Evolutionary conservation across 2,329 filamentous ascomycete species (phyloP), one percentile per base, ranked within the genome.

Genomic region (Aureobasidium sp.): DNA sequence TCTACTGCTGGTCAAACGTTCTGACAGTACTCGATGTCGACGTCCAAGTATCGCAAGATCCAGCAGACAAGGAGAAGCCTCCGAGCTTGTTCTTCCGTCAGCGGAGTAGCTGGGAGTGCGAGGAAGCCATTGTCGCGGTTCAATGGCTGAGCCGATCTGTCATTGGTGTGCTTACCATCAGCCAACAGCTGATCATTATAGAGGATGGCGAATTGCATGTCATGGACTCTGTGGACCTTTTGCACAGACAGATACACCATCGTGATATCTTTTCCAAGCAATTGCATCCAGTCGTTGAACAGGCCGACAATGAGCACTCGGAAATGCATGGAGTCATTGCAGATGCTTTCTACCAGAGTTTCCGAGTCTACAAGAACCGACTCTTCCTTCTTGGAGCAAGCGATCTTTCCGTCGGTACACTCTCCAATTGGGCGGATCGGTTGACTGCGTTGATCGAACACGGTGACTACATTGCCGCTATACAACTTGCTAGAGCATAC

Each of bases 1-100:
- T 90, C 0, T 99, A 99, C 76, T 97, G 92, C 74, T 99, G 94
- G 94, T 97, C 94, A 2, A 97, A 97, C 70, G 86, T 97, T n/a
- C 78, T 99, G 66, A 97, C 92, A 0, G 87, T 99, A 5, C 78
- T 99, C 27, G 94, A 99, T 66, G 85, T 97, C 12, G 87, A 93
- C 57, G 88, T 94, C 67, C 79, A 87, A 14, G 81, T 82, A 22
- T 76, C 75, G 11, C 74, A 78, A 5, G 76, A 80, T 27, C 72
- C 82, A 0, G 82, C 85, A 15, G 86, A 91, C 67, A 86, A 85
- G 65, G 88, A 93, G 67, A 91, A 90, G 69, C 90, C 89, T 3
- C 84, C 90, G 1, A 86, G 82, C 51, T 83, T 97, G 25, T 84
- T 83, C 48, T 99, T 99, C 75, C 86, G 83, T 70, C 84, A 91